Percentiles rank a stretch among this genome's conserved stretches.
Conservation (phyloP, 805 yeast species). For the Myxozyma kluyveri region DNA sequence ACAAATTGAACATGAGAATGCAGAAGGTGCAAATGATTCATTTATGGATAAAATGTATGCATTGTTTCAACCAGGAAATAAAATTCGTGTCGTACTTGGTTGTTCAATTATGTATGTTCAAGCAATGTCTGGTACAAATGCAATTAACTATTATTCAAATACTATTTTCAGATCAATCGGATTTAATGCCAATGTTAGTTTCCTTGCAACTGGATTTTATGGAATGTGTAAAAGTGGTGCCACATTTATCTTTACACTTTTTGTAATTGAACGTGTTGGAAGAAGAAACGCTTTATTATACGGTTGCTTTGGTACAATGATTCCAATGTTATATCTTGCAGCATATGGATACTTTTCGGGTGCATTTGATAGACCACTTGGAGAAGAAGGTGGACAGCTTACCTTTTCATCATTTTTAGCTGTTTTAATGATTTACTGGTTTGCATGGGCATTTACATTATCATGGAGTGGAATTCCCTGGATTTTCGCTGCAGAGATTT, state of each 20-base stretch:
- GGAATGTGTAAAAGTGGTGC: conserved; percentile 54
- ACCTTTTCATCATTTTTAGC: conserved; percentile 12
- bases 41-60: background rate
- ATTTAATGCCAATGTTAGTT: conserved; percentile 47
- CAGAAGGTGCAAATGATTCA: conserved; percentile 9
- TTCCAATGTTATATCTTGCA: conserved; percentile 35
- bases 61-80: conserved; percentile 12
- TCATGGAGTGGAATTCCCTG: conserved; percentile 38
- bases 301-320: conserved; percentile 63
- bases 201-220: conserved; percentile 44
- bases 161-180: conserved; percentile 48
- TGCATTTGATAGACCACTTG: conserved; percentile 9
- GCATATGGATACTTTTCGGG: conserved; percentile 16
- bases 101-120: conserved; percentile 70
- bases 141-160: conserved; percentile 49
- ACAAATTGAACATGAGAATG: conserved; percentile 34
- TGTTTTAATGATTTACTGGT: conserved; percentile 21
- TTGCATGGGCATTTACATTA: conserved; percentile 12
- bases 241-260: conserved; percentile 74
- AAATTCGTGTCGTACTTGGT: conserved; percentile 54
- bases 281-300: conserved; percentile 59
- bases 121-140: conserved; percentile 74
- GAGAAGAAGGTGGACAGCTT: too few relatives aligned
- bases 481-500: conserved; percentile 67
- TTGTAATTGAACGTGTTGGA: conserved; percentile 71